Evolutionary conservation across 441 rosid species (phyloP).

Genomic region (Pelargonium fulgidum): DNA sequence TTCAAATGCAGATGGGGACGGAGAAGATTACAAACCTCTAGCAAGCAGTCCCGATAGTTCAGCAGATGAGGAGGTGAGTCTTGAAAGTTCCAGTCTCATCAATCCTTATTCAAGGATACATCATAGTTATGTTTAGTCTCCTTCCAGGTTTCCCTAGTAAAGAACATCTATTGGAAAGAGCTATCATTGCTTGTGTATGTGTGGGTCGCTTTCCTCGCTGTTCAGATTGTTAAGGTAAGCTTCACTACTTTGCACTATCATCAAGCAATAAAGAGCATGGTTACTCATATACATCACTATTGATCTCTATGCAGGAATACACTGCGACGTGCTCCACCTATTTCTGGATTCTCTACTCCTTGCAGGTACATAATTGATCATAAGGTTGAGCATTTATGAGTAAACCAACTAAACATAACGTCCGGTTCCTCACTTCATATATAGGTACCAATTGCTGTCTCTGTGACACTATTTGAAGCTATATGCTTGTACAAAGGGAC

Average conservation of each 20-base stretch:
- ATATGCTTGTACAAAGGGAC: slow-evolving; percentile 48
- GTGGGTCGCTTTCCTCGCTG: slow-evolving; percentile 51
- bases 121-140: background rate
- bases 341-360: slow-evolving; percentile 56
- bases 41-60: slow-evolving; percentile 36
- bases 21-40: slow-evolving; percentile 44
- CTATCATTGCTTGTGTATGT: slow-evolving; percentile 56
- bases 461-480: slow-evolving; percentile 52
- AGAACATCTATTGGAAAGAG: slow-evolving; percentile 58
- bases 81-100: slow-evolving; percentile 21
- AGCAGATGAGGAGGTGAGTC: slow-evolving; percentile 25
- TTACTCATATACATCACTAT: no score
- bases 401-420: background rate
- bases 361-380: slow-evolving; percentile 38
- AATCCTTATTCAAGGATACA: background rate
- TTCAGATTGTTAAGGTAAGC: slow-evolving; percentile 56
- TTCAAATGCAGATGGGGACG: slow-evolving; percentile 30
- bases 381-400: background rate
- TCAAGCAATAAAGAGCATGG: background rate
- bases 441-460: slow-evolving; percentile 49
- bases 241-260: slow-evolving; percentile 5
- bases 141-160: background rate
- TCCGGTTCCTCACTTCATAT: slow-evolving; percentile 18
- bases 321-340: slow-evolving; percentile 45
- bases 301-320: slow-evolving; percentile 27